Percentiles rank a stretch among this genome's conserved stretches.
Evolutionary conservation across 1,284 basidiomycete genomes (phyloP).

Genomic region (Athelia sp.): DNA sequence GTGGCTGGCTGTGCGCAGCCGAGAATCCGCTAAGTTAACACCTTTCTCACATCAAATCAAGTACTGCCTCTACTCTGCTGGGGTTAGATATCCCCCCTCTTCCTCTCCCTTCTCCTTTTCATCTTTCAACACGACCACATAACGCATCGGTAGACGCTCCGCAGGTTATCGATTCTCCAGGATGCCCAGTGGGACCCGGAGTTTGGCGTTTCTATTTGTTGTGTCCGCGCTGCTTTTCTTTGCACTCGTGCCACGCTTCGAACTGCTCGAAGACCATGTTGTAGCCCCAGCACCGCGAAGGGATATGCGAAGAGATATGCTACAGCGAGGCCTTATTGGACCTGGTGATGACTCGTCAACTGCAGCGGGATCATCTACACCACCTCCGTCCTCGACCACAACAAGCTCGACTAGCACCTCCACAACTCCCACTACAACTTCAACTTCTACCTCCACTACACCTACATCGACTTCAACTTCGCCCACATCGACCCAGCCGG

Average conservation of each 20-base stretch:
- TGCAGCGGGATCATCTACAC: constrained; percentile 2
- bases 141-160: too few species aligned
- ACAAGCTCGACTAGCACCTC: constrained; percentile 4
- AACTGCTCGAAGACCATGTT: constrained; percentile 15
- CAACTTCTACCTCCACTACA: constrained; percentile 12
- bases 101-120: too few species aligned
- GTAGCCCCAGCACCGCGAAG: background rate
- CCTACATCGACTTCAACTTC: constrained; percentile 9
- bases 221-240: constrained; percentile 16
- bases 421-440: constrained; percentile 6
- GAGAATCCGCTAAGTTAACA: too few species aligned
- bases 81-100: too few species aligned
- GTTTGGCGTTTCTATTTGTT: too few species aligned
- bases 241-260: constrained; percentile 17
- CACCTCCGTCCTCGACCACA: too few species aligned
- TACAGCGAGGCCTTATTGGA: constrained; percentile 1
- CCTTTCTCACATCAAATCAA: too few species aligned
- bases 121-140: too few species aligned
- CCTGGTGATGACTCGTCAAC: constrained; percentile 7
- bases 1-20: too few species aligned
- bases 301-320: background rate
- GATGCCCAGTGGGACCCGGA: too few species aligned
- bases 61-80: too few species aligned
- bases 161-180: too few species aligned
- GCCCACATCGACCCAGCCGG: constrained; percentile 8